Percentiles rank a stretch among this genome's conserved stretches.
phyloP scores from a whole-genome alignment of 306 rosid genomes.

The Trifolium subterraneum region DNA sequence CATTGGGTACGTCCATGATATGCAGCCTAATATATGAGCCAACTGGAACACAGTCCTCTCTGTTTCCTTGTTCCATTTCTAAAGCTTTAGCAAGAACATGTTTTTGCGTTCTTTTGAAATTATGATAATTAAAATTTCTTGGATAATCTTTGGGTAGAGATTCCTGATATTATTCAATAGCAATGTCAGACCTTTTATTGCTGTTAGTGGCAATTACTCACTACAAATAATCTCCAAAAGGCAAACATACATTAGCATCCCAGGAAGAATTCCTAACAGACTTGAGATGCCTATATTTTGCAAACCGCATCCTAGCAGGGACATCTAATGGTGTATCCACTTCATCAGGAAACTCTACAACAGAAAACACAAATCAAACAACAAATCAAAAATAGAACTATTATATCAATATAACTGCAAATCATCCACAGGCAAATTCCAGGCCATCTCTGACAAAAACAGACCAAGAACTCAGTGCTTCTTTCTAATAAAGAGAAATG shows the following conservation, averaged over 20 bases:
- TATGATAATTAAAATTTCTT: constrained; percentile 59
- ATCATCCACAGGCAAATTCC: constrained; percentile 24
- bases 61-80: not conserved
- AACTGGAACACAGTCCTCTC: not conserved
- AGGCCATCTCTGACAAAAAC: not conserved
- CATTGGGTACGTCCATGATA: too few species aligned
- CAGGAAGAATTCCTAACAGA: constrained; percentile 88
- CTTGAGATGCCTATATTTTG: constrained; percentile 88
- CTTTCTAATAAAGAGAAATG: not conserved
- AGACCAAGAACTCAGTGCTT: constrained; percentile 7
- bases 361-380: constrained; percentile 1
- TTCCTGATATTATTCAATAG: constrained; percentile 57
- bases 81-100: not conserved
- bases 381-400: constrained; percentile 3
- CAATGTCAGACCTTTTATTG: constrained; percentile 23
- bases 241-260: constrained; percentile 76
- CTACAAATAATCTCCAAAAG: constrained; percentile 10
- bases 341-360: constrained; percentile 90
- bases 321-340: constrained; percentile 90
- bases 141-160: constrained; percentile 80
- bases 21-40: too few species aligned
- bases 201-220: not conserved
- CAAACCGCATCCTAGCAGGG: constrained; percentile 85
- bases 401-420: constrained; percentile 2
- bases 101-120: not conserved